phyloP scores from a whole-genome alignment of 2,329 filamentous ascomycete genomes.

The Orbilia ellipsospora region DNA sequence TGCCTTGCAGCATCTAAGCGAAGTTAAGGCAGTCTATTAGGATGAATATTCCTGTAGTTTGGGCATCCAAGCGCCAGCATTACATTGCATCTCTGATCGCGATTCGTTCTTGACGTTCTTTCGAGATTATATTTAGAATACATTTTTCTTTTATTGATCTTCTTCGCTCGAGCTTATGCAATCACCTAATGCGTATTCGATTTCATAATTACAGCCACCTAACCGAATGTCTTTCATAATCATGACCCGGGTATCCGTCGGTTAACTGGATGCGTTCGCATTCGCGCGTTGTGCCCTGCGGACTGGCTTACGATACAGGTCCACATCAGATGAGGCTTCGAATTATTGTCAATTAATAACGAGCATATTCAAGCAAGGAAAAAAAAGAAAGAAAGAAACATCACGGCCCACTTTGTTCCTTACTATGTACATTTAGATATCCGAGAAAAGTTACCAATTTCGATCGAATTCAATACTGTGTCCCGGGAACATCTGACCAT shows the following conservation, averaged over 20 bases:
- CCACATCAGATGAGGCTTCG: neutral
- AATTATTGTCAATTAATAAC: neutral
- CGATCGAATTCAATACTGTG: neutral
- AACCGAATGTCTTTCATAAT: too few species aligned
- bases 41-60: slow-evolving; percentile 26
- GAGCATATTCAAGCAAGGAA: neutral
- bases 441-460: slow-evolving; percentile 32
- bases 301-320: too few species aligned
- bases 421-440: slow-evolving; percentile 4
- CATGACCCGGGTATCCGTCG: too few species aligned
- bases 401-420: neutral
- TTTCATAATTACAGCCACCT: too few species aligned
- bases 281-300: too few species aligned
- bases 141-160: neutral
- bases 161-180: neutral
- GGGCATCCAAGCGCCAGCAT: neutral
- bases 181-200: too few species aligned
- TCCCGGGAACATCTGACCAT: slow-evolving; percentile 33
- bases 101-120: neutral
- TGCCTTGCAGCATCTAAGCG: slow-evolving; percentile 38
- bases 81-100: too few species aligned
- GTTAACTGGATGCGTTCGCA: too few species aligned
- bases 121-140: slow-evolving; percentile 35
- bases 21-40: slow-evolving; percentile 32
- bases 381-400: neutral